Conservation (phyloP, 495 filamentous ascomycete genomes). For the Friedmanniomyces simplex region DNA sequence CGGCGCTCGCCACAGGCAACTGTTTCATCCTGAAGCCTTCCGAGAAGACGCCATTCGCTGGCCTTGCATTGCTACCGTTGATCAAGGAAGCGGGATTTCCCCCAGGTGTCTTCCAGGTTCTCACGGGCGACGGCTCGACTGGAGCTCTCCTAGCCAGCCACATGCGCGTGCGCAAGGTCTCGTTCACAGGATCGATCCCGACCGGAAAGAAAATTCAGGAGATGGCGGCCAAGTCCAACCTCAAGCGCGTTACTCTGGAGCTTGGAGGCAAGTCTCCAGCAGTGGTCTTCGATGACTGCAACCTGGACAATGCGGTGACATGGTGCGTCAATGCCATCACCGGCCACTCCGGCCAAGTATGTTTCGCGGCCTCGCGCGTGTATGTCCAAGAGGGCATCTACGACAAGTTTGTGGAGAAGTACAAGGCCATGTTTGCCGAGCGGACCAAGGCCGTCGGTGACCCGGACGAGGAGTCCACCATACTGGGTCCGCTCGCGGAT, state of each 20-base stretch:
- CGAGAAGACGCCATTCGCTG: constrained; percentile 26
- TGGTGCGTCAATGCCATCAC: constrained; percentile 34
- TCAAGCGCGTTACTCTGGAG: constrained; percentile 32
- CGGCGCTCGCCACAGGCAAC: constrained; percentile 25
- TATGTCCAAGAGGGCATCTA: constrained; percentile 47
- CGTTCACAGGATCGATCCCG: constrained; percentile 27
- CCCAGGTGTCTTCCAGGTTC: constrained; percentile 27
- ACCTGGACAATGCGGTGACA: constrained; percentile 33
- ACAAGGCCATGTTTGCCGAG: constrained; percentile 26
- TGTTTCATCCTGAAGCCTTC: constrained; percentile 28
- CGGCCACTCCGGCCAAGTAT: constrained; percentile 44
- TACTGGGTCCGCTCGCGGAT: constrained; percentile 26
- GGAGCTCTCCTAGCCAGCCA: constrained; percentile 26
- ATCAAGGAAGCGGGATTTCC: constrained; percentile 31
- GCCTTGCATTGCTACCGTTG: constrained; percentile 20
- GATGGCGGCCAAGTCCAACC: constrained; percentile 27
- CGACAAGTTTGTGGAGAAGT: constrained; percentile 40
- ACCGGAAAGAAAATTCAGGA: constrained; percentile 28
- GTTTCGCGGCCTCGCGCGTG: constrained; percentile 41
- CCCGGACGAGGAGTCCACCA: constrained; percentile 19
- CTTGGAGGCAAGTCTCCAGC: constrained; percentile 32
- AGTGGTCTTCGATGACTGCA: constrained; percentile 35
- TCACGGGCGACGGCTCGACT: constrained; percentile 25
- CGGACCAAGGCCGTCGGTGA: constrained; percentile 27
- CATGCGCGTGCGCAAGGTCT: constrained; percentile 28